Evolutionary conservation across 257 asterid genomes (phyloP).

Genomic region (Capsicum chinense): DNA sequence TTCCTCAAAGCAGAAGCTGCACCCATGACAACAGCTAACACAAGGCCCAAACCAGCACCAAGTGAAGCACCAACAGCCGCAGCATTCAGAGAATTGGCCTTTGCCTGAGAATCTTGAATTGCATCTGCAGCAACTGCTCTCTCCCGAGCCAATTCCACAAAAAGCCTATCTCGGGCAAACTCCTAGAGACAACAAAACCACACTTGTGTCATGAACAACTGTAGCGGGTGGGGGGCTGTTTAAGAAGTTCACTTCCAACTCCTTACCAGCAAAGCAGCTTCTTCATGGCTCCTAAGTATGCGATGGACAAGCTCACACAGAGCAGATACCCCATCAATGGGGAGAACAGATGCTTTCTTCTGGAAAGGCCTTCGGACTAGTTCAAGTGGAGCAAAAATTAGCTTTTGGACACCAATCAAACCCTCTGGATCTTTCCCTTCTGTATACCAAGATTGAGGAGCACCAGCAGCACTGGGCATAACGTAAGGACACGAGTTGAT

Average conservation of each 20-base stretch:
- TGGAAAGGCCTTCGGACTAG: constrained; percentile 72
- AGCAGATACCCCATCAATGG: constrained; percentile 80
- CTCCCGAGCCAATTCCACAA: constrained; percentile 71
- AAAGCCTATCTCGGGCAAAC: constrained; percentile 79
- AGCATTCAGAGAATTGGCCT: constrained; percentile 60
- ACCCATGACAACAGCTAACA: constrained; percentile 93
- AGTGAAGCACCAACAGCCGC: constrained; percentile 96
- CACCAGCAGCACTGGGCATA: constrained; percentile 66
- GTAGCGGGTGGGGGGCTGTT: neutral
- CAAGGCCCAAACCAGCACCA: constrained; percentile 93
- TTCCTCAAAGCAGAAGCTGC: constrained; percentile 97
- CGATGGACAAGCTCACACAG: constrained; percentile 73
- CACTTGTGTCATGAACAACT: neutral
- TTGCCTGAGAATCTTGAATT: constrained; percentile 57
- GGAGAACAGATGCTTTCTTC: constrained; percentile 76
- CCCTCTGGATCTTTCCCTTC: constrained; percentile 45
- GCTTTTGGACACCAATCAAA: constrained; percentile 47
- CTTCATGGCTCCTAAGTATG: constrained; percentile 72
- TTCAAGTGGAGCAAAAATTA: constrained; percentile 62
- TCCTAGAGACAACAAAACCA: constrained; percentile 52
- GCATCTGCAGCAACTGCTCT: constrained; percentile 63
- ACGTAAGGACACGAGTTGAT: constrained; percentile 92
- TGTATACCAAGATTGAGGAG: constrained; percentile 67
- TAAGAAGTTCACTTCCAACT: neutral
- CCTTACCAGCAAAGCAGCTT: constrained; percentile 82